These are phyloP conservation scores for Vitis riparia DNA, from an alignment of 164 flowering plant species.

Conservation along the genomic window DNA sequence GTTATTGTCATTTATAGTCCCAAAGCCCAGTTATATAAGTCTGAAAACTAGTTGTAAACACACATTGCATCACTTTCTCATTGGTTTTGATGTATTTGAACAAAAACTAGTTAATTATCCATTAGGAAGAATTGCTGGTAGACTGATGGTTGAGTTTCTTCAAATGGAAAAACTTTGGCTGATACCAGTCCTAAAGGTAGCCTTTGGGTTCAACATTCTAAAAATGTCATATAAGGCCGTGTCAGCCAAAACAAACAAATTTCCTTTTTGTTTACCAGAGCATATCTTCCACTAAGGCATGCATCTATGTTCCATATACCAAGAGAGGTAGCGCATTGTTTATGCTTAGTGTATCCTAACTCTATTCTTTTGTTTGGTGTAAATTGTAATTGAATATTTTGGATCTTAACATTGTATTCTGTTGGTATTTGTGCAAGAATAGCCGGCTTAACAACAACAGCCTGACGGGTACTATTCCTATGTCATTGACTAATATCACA, in stretches of 20 bases:
- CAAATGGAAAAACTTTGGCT: background rate
- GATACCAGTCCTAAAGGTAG: background rate
- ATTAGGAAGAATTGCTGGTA: background rate
- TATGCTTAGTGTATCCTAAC: background rate
- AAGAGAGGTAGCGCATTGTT: background rate
- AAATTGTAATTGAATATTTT: background rate
- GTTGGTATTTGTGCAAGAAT: conserved; percentile 29
- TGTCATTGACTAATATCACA: conserved; percentile 49
- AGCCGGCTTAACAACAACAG: conserved; percentile 70
- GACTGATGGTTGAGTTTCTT: background rate
- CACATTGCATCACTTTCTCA: no score
- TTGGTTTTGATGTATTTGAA: background rate
- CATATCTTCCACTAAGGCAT: no score
- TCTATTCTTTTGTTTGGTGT: background rate
- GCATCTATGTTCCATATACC: no score
- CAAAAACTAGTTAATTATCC: background rate
- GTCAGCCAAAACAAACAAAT: no score
- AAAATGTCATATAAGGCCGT: background rate
- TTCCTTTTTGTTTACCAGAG: no score
- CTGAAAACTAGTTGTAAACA: no score
- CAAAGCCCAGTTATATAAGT: no score
- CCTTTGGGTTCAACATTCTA: background rate
- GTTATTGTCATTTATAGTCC: no score
- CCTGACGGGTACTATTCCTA: conserved; percentile 53
- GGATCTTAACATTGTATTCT: conserved; percentile 7